Evolutionary conservation across 2,329 filamentous ascomycete species (phyloP), one percentile per base, ranked within the genome.

Genomic region (Penicillium sumatraense): DNA sequence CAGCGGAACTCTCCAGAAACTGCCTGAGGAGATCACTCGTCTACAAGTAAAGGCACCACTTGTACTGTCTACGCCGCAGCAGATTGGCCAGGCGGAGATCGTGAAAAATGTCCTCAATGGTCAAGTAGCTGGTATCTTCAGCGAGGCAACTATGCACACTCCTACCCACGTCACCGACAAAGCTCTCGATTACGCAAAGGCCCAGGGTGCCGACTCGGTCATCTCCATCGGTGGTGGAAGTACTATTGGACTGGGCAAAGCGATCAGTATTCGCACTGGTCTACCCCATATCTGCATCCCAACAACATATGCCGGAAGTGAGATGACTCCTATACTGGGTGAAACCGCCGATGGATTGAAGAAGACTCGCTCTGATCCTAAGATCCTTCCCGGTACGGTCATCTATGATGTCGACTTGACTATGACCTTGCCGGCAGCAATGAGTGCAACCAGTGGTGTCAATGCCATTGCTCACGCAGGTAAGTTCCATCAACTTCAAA

Each of bases 331-430:
- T 0, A 86, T 87, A 44, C 71, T 88, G 11, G 86, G 86, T 2
- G 84, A 88, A 72, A 87, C 84, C 0, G 74, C 77, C 11, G 78
- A 83, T 50, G 84, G 85, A 0, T 66, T 76, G 54, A 87, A 88
- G 72, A 81, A 79, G 53, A 87, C 85, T 3, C 74, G 79, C 26
- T 76, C 72, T 4, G 84, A 88, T 67, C 79, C 81, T 1, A 83
- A 80, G 67, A 86, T 88, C 52, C 72, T 87, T 18, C 86, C 86
- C 0, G 78, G 76, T 0, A 82, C 81, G 0, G 85, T 88, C 3
- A 83, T 89, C 35, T 88, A 88, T 66, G 86, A 89, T 72, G 83
- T 87, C 16, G 79, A 86, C 62, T 71, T 87, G 51, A 87, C 85
- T 0, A 77, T 86, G 78, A 83, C 80, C 1, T 72, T 88, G 21